Conservation (phyloP, 108 stramenopile genomes). For the Cyclotella distinguenda region DNA sequence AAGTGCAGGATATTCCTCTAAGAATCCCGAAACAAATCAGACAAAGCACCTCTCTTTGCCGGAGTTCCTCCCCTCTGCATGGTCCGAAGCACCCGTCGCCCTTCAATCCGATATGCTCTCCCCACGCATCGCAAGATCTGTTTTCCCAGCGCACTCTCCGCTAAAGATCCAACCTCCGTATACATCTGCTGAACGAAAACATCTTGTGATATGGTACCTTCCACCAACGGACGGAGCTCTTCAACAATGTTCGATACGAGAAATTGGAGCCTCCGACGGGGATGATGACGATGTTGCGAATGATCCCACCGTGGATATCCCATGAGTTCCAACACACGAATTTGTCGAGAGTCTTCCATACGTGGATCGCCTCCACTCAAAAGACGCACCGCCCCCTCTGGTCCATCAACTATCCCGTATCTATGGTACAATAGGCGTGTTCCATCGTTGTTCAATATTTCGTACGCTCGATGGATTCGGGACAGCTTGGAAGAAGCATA, state of each 20-base stretch:
- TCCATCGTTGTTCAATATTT: constrained; percentile 71
- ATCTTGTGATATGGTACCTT: constrained; percentile 52
- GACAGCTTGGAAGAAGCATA: constrained; percentile 26
- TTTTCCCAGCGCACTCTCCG: constrained; percentile 64
- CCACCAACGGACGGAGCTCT: constrained; percentile 72
- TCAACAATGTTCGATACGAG: constrained; percentile 62
- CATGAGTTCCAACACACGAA: constrained; percentile 45
- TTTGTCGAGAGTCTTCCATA: constrained; percentile 8
- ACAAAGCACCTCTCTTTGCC: neutral
- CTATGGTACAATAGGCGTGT: constrained; percentile 77
- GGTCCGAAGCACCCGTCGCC: constrained; percentile 38
- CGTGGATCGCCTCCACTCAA: constrained; percentile 7
- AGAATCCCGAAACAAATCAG: constrained; percentile 38
- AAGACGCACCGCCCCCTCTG: constrained; percentile 54
- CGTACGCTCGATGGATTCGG: constrained; percentile 62
- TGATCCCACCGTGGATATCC: constrained; percentile 40
- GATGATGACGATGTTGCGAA: neutral
- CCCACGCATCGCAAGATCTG: constrained; percentile 82
- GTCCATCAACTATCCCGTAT: constrained; percentile 61
- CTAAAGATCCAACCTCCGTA: constrained; percentile 58
- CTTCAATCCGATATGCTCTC: constrained; percentile 69
- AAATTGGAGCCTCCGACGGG: constrained; percentile 46
- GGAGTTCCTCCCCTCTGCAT: neutral
- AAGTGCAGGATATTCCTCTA: constrained; percentile 57
- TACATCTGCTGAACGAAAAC: constrained; percentile 44